phyloP scores from a whole-genome alignment of 257 asterid species.

The Solanum virginianum region DNA sequence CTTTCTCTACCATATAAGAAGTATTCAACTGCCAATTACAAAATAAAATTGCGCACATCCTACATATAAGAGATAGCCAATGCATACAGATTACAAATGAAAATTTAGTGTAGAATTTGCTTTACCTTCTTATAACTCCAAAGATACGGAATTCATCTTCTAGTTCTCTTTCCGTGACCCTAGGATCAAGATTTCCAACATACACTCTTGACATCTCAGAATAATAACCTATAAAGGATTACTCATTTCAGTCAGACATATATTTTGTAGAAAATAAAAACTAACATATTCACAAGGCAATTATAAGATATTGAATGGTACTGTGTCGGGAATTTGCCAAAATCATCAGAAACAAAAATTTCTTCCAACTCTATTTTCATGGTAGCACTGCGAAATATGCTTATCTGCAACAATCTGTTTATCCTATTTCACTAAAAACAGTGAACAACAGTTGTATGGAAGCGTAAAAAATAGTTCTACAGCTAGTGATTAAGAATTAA shows the following conservation, averaged over 20 bases:
- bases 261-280: neutral
- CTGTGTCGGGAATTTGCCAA: neutral
- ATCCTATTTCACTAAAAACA: neutral
- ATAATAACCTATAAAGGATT: neutral
- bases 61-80: neutral
- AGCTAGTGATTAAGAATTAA: neutral
- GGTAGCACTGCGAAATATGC: neutral
- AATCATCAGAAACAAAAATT: neutral
- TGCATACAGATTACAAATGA: neutral
- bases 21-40: neutral
- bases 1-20: neutral
- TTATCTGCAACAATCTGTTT: neutral
- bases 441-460: neutral
- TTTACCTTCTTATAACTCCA: slow-evolving; percentile 78
- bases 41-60: neutral
- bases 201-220: slow-evolving; percentile 75
- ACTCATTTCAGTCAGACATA: neutral
- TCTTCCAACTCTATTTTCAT: neutral
- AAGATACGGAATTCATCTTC: slow-evolving; percentile 82
- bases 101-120: neutral
- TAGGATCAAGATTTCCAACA: slow-evolving; percentile 77
- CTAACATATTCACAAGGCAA: neutral
- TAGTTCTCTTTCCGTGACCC: slow-evolving; percentile 81
- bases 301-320: neutral
- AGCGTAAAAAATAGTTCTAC: neutral